A percentile compares a stretch with the other conserved stretches of the same genome.
These are phyloP conservation scores for Cicer judaicum DNA, from an alignment of 306 rosid species.

Conservation along the genomic window DNA sequence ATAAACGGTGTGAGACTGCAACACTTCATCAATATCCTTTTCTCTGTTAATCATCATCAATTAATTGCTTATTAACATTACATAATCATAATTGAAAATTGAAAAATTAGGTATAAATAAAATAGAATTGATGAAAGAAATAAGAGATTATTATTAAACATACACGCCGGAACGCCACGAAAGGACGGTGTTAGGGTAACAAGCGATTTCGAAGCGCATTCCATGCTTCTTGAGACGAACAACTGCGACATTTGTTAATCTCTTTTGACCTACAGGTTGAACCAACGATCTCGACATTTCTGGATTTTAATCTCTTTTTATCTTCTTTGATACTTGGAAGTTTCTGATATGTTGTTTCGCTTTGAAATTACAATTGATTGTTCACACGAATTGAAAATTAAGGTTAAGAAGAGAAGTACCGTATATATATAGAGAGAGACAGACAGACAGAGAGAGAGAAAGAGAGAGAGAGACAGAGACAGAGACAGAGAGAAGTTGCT, in stretches of 20 bases:
- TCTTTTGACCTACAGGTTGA: conserved; percentile 94
- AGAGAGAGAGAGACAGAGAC: no score
- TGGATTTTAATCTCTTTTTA: background rate
- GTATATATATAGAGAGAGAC: no score
- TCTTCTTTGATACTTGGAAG: no score
- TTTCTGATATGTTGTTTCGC: no score
- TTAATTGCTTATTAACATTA: background rate
- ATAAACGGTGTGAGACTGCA: conserved; percentile 88
- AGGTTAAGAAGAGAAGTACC: no score
- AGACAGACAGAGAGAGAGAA: no score
- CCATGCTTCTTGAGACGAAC: conserved; percentile 90
- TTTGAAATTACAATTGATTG: no score
- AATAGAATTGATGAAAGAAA: background rate
- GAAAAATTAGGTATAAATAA: background rate
- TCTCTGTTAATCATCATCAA: conserved; percentile 57
- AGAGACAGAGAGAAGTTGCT: no score
- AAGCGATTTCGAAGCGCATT: conserved; percentile 87
- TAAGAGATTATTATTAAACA: background rate
- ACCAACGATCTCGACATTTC: conserved; percentile 68
- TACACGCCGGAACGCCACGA: conserved; percentile 98
- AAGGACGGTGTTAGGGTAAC: conserved; percentile 91
- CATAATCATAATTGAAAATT: no score
- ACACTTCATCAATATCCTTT: conserved; percentile 89
- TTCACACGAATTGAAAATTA: no score
- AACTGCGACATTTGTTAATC: conserved; percentile 93